Evolutionary conservation across 1,284 basidiomycete genomes (phyloP), one percentile per base, ranked within the genome.

Genomic region (Bjerkandera adusta): DNA sequence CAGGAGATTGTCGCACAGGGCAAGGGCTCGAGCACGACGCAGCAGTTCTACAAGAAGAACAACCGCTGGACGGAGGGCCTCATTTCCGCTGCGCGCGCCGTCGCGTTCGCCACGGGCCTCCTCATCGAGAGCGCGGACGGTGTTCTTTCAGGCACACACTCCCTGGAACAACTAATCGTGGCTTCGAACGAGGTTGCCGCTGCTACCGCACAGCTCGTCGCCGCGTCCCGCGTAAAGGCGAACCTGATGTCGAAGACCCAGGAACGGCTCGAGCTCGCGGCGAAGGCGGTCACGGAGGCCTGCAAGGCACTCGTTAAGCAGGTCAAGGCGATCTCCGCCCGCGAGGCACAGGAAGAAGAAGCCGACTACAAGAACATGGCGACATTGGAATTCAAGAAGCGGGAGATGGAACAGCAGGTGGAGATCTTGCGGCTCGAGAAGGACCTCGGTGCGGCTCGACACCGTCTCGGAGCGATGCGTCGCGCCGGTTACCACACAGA

Each of bases 31-130:
- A 92, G 85, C 65, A 83, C 92, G 20, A 83, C 76, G 16, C 93
- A 97, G 68, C 96, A 98, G 62, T 99, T 99, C 79, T 99, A 98
- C 82, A 99, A 99, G 76, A 85, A 90, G 53, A 97, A 99, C 83
- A 98, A 99, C 70, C 83, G 97, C 52, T 99, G 97, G 97, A 99
- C 97, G 15, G 97, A 99, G 68, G 97, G 97, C 56, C 85, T 99
- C 55, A 96, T 99, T 58, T 97, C 93, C 25, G 97, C 97, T 18
- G 97, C 97, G 25, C 97, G 97, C 67, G 84, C 97, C 5, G 97
- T 99, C 39, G 97, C 97, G 2, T 97, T 96, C 61, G 93, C 97
- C 3, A 99, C 97, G n/a, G 90, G 84, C 51, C 74, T 97, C 55
- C 83, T 99, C 48, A 99, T 99, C 67, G 96, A 99, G 69, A 89